Evolutionary conservation across 164 flowering plant species (phyloP), one percentile per base, ranked within the genome.

Genomic region (Liriodendron chinense): DNA sequence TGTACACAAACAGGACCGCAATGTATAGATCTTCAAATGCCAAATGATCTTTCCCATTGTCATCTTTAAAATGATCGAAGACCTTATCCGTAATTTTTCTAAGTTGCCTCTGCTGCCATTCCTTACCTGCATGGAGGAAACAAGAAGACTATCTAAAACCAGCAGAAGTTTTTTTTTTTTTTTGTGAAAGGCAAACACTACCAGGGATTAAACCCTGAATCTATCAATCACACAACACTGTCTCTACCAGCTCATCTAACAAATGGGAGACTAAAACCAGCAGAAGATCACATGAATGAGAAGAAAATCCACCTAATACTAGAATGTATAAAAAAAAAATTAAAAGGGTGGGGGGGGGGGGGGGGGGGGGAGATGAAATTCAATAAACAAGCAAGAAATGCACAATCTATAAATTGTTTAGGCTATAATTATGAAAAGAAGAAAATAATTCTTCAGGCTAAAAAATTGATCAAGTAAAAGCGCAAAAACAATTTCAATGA

Each of bases 1-100:
- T 95, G 93, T 84, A 95, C 24, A 95, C 89, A 68, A 95, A 93
- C 47, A 95, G 85, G 67, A 92, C 89, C 66, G 97, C 96, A 75
- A 95, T 93, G 61, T 92, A 95, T n/a, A 95, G 85, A 65, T 93
- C 97, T 85, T 91, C 97, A 85, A 93, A 93, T 65, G 89, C 72
- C 86, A 95, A 76, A 71, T 68, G 84, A 22, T 83, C 88, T 72
- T 81, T 84, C 67, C 88, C 93, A 12, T 84, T 13, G 50, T 86
- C 87, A 76, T 86, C 83, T 70, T 84, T 85, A 70, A 90, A 68
- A 49, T 80, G 90, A 76, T 92, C 88, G 73, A 87, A 93, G 56
- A 92, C 91, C 82, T 74, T 90, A 76, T 90, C 88, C 2, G 89
- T 70, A 73, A 93, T 93, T 75, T 80, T 87, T 78, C 81, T 84